Base-by-base conservation (phyloP, 495 filamentous ascomycete species). In the Xylaria flabelliformis region DNA sequence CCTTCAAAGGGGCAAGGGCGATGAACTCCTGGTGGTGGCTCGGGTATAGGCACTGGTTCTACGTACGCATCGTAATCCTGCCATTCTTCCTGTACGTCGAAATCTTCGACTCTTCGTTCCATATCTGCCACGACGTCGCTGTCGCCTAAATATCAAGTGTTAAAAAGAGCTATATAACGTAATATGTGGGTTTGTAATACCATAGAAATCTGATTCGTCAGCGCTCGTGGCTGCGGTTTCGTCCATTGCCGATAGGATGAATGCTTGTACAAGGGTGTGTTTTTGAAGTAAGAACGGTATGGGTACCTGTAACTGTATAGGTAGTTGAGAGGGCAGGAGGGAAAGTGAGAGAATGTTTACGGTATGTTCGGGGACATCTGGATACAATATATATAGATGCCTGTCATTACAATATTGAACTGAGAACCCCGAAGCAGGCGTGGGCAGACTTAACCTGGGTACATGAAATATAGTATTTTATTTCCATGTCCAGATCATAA, bases 181-280 rank as follows among this genome's bases (percentile, higher is more conserved):
- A 64, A 55, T 5, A 42, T 44, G 0, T 32, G 29, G 44, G 48
- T n/a, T 44, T 71, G 5, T 56, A 70, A 68, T 81, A 88, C 91
- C 91, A 72, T 93, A 93, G 81, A 93, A 93, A 72, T 91, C 91
- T 5, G 91, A 93, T 44, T 93, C 90, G 51, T 90, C 90, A n/a
- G 88, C 90, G 67, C 91, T 73, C 76, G 79, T 77, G 64, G 44
- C 12, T 42, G 44, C 32, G 15, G 34, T 6, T 53, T 70, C 8
- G 24, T 62, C n/a, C 55, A 19, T 36, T 36, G 8, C 36, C 19
- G 34, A 41, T 55, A 26, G 44, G 59, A 46, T 32, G 26, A 46
- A 39, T 15, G 8, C 12, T 34, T 5, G 8, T 29, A n/a, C 44
- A 42, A 3, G 15, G 32, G 4, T 24, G 24, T 21, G 59, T 62